Evolutionary conservation across 1,284 basidiomycete species (phyloP), one percentile per base, ranked within the genome.

Genomic region (Rhodotorula sp.): DNA sequence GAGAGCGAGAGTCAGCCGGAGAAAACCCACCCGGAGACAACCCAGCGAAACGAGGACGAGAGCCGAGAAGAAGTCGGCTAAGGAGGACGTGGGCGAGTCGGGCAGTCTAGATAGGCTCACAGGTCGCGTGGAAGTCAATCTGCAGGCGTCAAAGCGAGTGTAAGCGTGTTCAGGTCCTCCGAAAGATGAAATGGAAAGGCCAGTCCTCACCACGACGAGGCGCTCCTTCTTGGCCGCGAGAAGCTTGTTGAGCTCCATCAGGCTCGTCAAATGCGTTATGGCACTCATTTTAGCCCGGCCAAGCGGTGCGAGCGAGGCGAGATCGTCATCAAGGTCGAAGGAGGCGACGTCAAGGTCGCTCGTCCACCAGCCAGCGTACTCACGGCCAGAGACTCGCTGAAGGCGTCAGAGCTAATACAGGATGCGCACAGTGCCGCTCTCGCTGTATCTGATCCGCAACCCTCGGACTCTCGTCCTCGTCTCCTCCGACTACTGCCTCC

Each of bases 101-200:
- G 34, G 34, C 34, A 34, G 52, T 46, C 56, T 18, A 24, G n/a
- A 28, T 22, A 8, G 2, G 15, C 56, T 59, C 34, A 64, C 71
- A 73, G 0, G 64, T 62, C 1, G 74, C 74, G 11, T 73, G 67
- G 22, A 71, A 71, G 64, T 75, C 71, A 52, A 75, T 71, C 58
- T 67, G 46, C 30, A 15, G 2, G 40, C 11, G 37, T 7, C 4
- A 47, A 30, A 7, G 31, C 13, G 8, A 4, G 37, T 30, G 52
- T 2, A 9, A 30, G n/a, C 9, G 37, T n/a, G 16, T 18, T 2
- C 9, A 20, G 28, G 9, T 44, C 40, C 40, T 44, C 40, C 40
- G 11, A 11, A 13, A 37, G 50, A 20, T 24, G 28, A 37, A 34
- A 18, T 16, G 13, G 31, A 44, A 40, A 37, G 56, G 7, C 34